Evolutionary conservation across 2,329 filamentous ascomycete genomes (phyloP).

Genomic region (Coccinonectria pachysandricola): DNA sequence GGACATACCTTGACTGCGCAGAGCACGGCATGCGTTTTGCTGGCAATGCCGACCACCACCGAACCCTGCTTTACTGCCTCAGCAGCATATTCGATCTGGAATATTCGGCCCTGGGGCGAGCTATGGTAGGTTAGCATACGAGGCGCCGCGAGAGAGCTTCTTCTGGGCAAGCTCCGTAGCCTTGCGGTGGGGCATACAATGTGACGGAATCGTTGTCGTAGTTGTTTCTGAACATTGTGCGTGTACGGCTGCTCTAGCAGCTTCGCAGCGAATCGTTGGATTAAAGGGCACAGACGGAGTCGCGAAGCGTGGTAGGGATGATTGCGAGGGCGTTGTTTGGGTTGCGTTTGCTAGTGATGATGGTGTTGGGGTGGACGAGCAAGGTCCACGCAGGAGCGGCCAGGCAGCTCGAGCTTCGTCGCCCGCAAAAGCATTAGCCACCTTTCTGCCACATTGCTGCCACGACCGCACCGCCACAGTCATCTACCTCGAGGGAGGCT

Average conservation of each 20-base stretch:
- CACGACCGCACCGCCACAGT: conserved; percentile 16
- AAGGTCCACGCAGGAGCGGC: conserved; percentile 13
- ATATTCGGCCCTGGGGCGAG: conserved; percentile 98
- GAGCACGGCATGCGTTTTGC: conserved; percentile 95
- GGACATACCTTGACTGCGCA: conserved; percentile 87
- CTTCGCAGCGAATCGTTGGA: conserved; percentile 8
- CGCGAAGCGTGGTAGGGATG: conserved; percentile 3
- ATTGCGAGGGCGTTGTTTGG: conserved; percentile 7
- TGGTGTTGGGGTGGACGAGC: conserved; percentile 12
- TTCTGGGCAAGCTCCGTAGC: conserved; percentile 6
- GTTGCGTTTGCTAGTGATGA: conserved; percentile 9
- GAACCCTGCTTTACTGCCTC: conserved; percentile 99
- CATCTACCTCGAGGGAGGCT: too few species aligned
- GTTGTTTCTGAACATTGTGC: conserved; percentile 93
- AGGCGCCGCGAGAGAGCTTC: conserved; percentile 8
- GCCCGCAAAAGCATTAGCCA: too few species aligned
- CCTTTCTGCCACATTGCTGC: conserved; percentile 8
- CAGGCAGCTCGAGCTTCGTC: conserved; percentile 30
- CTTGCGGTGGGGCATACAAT: conserved; percentile 56
- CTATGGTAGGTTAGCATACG: conserved; percentile 36
- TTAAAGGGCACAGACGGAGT: too few species aligned
- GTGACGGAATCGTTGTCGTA: conserved; percentile 99
- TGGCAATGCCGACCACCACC: conserved; percentile 91
- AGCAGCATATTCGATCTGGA: conserved; percentile 97
- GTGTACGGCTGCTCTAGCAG: conserved; percentile 12